These are phyloP conservation scores for Physaria fendleri DNA, from an alignment of 345 rosid species.

Conservation along the genomic window DNA sequence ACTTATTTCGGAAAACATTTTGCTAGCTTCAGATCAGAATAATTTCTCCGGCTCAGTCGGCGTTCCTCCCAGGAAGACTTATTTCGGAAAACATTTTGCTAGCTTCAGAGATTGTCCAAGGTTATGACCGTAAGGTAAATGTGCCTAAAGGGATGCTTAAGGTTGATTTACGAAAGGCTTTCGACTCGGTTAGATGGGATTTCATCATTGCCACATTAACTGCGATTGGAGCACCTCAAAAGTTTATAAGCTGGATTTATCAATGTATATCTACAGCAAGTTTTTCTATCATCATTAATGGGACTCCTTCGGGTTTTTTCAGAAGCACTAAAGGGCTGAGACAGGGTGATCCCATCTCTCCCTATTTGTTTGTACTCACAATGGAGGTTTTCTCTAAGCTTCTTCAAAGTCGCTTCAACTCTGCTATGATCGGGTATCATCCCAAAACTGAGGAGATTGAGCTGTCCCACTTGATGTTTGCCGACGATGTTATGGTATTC, in stretches of 20 bases:
- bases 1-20: no score
- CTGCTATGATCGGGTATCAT: accelerated
- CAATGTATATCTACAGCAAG: accelerated
- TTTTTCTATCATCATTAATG: accelerated
- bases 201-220: background rate
- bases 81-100: no score
- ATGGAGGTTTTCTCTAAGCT: background rate
- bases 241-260: accelerated
- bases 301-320: accelerated
- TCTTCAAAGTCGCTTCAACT: accelerated
- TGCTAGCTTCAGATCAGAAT: no score
- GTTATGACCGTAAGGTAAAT: background rate
- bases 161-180: background rate
- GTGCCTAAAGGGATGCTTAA: background rate
- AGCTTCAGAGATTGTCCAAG: background rate
- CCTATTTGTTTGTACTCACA: background rate
- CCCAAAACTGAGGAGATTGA: background rate
- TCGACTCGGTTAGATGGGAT: background rate
- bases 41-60: no score
- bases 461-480: background rate
- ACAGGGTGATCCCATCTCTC: background rate
- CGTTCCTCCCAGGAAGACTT: no score
- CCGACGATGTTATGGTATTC: background rate
- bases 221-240: background rate
- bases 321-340: background rate